Percentiles rank a stretch among this genome's conserved stretches.
Evolutionary conservation across 176 grass and related monocot species (phyloP).

Genomic region (Carex scoparia): DNA sequence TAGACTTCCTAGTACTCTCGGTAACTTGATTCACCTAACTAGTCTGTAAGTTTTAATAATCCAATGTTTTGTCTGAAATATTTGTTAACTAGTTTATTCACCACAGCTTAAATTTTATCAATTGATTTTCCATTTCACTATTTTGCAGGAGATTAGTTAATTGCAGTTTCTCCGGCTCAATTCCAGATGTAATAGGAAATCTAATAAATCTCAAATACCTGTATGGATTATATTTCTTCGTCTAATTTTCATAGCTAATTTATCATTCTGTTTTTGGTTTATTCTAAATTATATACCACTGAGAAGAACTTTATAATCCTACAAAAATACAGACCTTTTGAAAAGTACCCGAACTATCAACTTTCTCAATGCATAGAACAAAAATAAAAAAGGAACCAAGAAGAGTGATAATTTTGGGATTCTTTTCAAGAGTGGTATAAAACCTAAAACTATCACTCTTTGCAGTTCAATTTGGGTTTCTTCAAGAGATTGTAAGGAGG

Average conservation of each 20-base stretch:
- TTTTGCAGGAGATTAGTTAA: slow-evolving; percentile 41
- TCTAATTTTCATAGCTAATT: background rate
- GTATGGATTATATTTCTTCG: slow-evolving; percentile 34
- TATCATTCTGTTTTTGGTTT: background rate
- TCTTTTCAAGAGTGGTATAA: background rate
- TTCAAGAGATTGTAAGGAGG: background rate
- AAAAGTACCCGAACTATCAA: background rate
- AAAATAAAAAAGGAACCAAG: background rate
- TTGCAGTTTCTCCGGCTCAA: slow-evolving; percentile 50
- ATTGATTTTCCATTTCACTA: slow-evolving; percentile 8
- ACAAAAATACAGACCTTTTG: background rate
- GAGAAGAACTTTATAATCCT: no score
- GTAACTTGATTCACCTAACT: slow-evolving; percentile 49
- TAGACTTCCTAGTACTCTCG: slow-evolving; percentile 41
- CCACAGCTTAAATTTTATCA: background rate
- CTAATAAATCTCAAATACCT: slow-evolving; percentile 41
- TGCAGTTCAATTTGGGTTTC: background rate
- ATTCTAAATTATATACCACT: background rate
- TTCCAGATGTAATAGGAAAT: slow-evolving; percentile 68
- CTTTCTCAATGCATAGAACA: background rate
- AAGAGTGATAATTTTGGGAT: background rate
- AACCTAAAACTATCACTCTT: background rate
- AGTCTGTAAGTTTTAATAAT: slow-evolving; percentile 42
- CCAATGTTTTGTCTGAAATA: background rate
- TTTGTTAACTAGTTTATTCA: background rate